Evolutionary conservation across 202 grass and related monocot species (phyloP), one percentile per base, ranked within the genome.

Genomic region (Panicum virgatum): DNA sequence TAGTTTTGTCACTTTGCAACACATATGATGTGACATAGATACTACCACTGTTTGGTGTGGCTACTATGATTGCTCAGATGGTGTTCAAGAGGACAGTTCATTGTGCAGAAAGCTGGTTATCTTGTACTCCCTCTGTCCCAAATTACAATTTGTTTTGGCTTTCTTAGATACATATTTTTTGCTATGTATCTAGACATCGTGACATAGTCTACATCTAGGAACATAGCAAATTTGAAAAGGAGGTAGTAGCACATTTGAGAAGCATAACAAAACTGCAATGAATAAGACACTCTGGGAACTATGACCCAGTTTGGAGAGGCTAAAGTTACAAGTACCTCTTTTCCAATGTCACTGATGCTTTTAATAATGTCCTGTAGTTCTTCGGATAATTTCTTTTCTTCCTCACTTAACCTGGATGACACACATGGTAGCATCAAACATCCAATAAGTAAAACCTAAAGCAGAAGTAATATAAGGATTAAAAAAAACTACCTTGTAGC

Each of bases 321-420:
- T 37, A 34, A 36, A 37, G 12, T 36, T 52, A 54, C 50, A 61
- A 38, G 5, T 81, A 93, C 95, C 92, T 98, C 88, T 78, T 89
- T 88, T 82, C 66, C 52, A 2, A 91, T 86, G 45, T 88, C 77
- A 86, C 15, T 14, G 11, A 89, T 91, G 69, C 72, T 67, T 86
- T 78, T 86, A 48, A 1, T 71, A 82, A 91, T 84, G 51, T 46
- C 26, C 6, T n/a, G 26, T 71, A 93, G 82, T 83, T 78, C 80
- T 86, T 93, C 92, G 7, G 63, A 77, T 52, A 78, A 62, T 26
- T 56, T 78, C 48, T 73, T 84, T 67, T 93, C 95, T 63, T 93
- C 90, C 43, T 98, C 84, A 67, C 58, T 86, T 53, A 95, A 83
- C 76, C 95, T 97, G 73, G 71, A 89, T 70, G 65, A 42, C 54